These are phyloP conservation scores for Sporobolomyces phaffii DNA, from an alignment of 768 basidiomycete species.

Conservation along the genomic window DNA sequence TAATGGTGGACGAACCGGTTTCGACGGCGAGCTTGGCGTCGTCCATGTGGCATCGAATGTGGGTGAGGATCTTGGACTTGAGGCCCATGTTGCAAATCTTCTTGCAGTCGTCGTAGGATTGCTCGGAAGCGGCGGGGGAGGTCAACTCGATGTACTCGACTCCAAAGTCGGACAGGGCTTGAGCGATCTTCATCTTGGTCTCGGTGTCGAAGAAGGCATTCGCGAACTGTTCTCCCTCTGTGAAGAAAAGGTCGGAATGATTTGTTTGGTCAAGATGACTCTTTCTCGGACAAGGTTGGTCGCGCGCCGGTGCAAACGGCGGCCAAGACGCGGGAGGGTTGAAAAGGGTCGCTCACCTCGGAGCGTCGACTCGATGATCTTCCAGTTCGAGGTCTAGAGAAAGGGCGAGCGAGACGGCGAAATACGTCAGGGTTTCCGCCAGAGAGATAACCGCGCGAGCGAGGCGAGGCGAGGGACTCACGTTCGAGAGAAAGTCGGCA, in stretches of 20 bases:
- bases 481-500: constrained; percentile 41
- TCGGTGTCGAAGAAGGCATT: constrained; percentile 99
- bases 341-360: constrained; percentile 57
- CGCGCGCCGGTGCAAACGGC: too few relatives aligned
- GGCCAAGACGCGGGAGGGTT: too few relatives aligned
- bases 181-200: constrained; percentile 99
- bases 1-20: constrained; percentile 76
- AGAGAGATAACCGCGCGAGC: not conserved
- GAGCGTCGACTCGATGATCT: constrained; percentile 93
- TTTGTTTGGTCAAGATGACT: not conserved
- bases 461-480: not conserved
- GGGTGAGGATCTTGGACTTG: constrained; percentile 93
- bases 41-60: constrained; percentile 99
- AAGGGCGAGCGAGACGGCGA: not conserved
- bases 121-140: constrained; percentile 93
- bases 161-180: constrained; percentile 95
- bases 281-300: too few relatives aligned
- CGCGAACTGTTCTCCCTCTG: constrained; percentile 63
- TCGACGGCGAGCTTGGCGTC: constrained; percentile 97
- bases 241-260: not conserved
- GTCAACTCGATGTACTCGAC: constrained; percentile 99
- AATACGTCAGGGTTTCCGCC: constrained; percentile 1
- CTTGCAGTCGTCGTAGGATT: constrained; percentile 88
- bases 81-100: constrained; percentile 98
- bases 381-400: constrained; percentile 64